A percentile compares a stretch with the other conserved stretches of the same genome.
These are phyloP conservation scores for Amanita brunnescens DNA, from an alignment of 768 basidiomycete species.

Conservation along the genomic window DNA sequence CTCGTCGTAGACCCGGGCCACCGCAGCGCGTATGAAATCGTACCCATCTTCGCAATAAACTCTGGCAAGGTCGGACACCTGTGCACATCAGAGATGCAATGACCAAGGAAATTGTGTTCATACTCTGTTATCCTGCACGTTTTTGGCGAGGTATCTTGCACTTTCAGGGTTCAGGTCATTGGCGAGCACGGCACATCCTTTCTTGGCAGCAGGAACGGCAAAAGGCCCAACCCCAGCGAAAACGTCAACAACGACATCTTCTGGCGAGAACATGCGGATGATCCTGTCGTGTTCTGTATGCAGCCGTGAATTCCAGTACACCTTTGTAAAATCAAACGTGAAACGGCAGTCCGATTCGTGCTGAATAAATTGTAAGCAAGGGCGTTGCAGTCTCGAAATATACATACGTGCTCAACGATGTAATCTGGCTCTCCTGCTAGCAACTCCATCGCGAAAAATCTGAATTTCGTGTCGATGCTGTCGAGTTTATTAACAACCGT, in stretches of 20 bases:
- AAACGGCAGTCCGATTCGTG: conserved; percentile 81
- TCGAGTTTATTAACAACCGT: conserved; percentile 97
- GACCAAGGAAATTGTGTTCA: conserved; percentile 13
- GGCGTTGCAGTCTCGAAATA: not conserved
- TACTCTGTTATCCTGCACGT: conserved; percentile 73
- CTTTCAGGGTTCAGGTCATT: conserved; percentile 94
- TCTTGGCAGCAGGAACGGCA: conserved; percentile 86
- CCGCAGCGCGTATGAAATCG: conserved; percentile 65
- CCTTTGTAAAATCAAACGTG: conserved; percentile 88
- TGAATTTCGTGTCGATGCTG: conserved; percentile 75
- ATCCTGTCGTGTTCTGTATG: conserved; percentile 88
- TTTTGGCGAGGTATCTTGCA: conserved; percentile 63
- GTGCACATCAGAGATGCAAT: not conserved
- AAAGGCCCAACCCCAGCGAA: conserved; percentile 99
- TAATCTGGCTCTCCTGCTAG: conserved; percentile 87
- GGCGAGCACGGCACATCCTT: conserved; percentile 81
- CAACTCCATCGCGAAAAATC: conserved; percentile 95
- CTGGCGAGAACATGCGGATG: conserved; percentile 59
- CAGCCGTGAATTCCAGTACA: conserved; percentile 98
- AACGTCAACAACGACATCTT: conserved; percentile 84
- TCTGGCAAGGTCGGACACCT: conserved; percentile 33
- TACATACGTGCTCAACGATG: conserved; percentile 78
- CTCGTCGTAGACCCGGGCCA: conserved; percentile 41
- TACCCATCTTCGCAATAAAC: conserved; percentile 80
- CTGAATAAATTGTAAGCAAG: conserved; percentile 28